Percentiles rank a stretch among this genome's conserved stretches.
Conservation (phyloP, 2,329 filamentous ascomycete species). For the Diaporthe sp. region DNA sequence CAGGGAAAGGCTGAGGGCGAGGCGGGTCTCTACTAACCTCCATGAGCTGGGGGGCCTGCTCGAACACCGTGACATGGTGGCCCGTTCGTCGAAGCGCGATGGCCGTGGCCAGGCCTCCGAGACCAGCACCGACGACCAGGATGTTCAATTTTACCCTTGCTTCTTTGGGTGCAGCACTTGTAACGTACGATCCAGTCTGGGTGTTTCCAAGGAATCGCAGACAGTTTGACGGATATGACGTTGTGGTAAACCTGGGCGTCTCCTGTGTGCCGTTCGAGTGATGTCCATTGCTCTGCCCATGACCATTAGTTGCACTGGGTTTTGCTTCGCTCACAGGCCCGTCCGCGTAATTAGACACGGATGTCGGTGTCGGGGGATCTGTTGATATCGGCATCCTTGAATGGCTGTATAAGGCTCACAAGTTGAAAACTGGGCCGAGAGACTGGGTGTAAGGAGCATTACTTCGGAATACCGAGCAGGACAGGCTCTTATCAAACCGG, state of each 20-base stretch:
- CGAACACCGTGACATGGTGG: conserved; percentile 55
- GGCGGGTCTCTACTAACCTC: conserved; percentile 49
- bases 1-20: fast-evolving
- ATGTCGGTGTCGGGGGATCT: background rate
- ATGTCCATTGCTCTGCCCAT: background rate
- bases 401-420: background rate
- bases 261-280: background rate
- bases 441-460: background rate
- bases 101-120: conserved; percentile 57
- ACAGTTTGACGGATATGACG: conserved; percentile 39
- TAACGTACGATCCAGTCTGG: background rate
- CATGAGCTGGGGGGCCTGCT: conserved; percentile 54
- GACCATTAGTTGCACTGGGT: background rate
- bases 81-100: conserved; percentile 53
- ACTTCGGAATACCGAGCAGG: background rate
- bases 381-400: conserved; percentile 31
- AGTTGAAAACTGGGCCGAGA: background rate
- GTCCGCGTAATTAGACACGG: background rate
- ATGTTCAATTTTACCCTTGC: conserved; percentile 43
- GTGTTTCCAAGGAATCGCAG: conserved; percentile 14
- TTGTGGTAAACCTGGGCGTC: conserved; percentile 21
- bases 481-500: background rate
- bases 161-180: background rate
- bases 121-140: conserved; percentile 56
- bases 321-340: background rate